Conservation (phyloP, 2,329 filamentous ascomycete genomes). For the Paraphoma chrysanthemicola region DNA sequence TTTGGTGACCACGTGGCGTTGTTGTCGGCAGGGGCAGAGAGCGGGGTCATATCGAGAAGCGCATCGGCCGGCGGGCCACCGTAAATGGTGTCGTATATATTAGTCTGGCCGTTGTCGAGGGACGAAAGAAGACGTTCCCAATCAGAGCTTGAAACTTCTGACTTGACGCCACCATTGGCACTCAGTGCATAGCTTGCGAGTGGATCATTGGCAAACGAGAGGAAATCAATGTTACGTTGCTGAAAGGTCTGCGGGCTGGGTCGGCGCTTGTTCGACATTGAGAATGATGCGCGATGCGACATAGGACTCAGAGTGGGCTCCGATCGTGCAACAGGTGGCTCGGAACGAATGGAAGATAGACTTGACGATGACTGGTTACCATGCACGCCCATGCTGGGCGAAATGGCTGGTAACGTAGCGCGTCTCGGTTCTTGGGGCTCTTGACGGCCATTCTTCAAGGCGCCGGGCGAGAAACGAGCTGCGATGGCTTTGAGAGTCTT, state of each 20-base stretch:
- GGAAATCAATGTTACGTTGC: constrained; percentile 55
- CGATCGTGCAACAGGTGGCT: constrained; percentile 54
- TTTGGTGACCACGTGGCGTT: constrained; percentile 46
- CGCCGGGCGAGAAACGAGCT: constrained; percentile 51
- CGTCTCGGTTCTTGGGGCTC: constrained; percentile 46
- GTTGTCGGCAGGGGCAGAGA: constrained; percentile 37
- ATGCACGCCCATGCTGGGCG: constrained; percentile 52
- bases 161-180: constrained; percentile 49
- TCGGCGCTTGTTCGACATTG: constrained; percentile 43
- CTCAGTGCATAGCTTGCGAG: constrained; percentile 37
- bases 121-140: constrained; percentile 84
- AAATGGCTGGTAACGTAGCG: constrained; percentile 52
- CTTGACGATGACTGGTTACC: constrained; percentile 56
- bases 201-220: constrained; percentile 54
- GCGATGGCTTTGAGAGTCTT: constrained; percentile 58
- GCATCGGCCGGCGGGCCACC: constrained; percentile 64
- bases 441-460: constrained; percentile 30
- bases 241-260: constrained; percentile 33
- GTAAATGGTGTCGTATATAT: constrained; percentile 85
- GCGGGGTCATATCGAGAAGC: constrained; percentile 40
- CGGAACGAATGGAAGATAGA: constrained; percentile 57
- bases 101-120: constrained; percentile 79
- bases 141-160: constrained; percentile 68
- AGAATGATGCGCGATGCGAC: constrained; percentile 43
- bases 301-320: constrained; percentile 56